Evolutionary conservation across 371 early-diverging fungal species (phyloP).

Genomic region (Batkoa obscura): DNA sequence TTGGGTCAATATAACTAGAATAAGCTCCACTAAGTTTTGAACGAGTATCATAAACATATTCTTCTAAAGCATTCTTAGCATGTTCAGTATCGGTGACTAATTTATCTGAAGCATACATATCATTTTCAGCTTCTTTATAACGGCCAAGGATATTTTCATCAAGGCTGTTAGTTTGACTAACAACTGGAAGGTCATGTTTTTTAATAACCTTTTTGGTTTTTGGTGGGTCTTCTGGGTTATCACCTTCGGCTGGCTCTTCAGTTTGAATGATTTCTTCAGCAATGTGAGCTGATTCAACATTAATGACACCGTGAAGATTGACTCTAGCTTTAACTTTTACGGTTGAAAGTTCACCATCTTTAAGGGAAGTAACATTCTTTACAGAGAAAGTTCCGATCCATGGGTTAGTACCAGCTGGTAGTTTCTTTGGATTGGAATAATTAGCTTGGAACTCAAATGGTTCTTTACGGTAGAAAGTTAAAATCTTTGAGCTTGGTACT

Average conservation of each 20-base stretch:
- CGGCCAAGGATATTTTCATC: slow-evolving; percentile 29
- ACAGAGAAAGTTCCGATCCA: slow-evolving; percentile 48
- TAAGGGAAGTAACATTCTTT: slow-evolving; percentile 25
- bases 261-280: slow-evolving; percentile 72
- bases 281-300: slow-evolving; percentile 67
- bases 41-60: slow-evolving; percentile 94
- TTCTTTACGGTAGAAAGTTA: slow-evolving; percentile 64
- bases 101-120: slow-evolving; percentile 70
- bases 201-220: slow-evolving; percentile 75
- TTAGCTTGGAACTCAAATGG: slow-evolving; percentile 64
- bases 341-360: slow-evolving; percentile 26
- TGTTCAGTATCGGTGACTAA: slow-evolving; percentile 86
- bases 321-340: slow-evolving; percentile 76
- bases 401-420: slow-evolving; percentile 47
- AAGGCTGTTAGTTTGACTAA: slow-evolving; percentile 33
- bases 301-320: slow-evolving; percentile 27
- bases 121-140: slow-evolving; percentile 57
- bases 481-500: slow-evolving; percentile 69
- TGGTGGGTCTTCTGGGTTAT: slow-evolving; percentile 14
- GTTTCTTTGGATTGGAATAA: slow-evolving; percentile 38
- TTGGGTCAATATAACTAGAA: slow-evolving; percentile 50
- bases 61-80: slow-evolving; percentile 87
- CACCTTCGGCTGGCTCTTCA: slow-evolving; percentile 15
- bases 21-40: slow-evolving; percentile 61
- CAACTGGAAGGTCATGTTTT: slow-evolving; percentile 66